Conservation (phyloP, 352 stramenopile genomes). For the Pythium periplocum region DNA sequence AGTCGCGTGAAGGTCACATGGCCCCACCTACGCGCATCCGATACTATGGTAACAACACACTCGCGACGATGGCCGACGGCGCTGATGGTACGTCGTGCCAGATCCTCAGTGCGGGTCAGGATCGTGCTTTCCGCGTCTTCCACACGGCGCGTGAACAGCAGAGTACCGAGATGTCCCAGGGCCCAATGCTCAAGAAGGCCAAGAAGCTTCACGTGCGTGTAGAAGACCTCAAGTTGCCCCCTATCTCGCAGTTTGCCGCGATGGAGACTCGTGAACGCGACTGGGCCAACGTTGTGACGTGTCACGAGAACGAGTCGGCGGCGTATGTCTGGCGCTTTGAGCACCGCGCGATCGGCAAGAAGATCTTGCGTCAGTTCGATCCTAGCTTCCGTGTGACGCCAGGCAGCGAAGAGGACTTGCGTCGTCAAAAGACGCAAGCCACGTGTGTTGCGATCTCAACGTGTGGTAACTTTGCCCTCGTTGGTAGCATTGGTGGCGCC, state of each 20-base stretch:
- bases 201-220: constrained; percentile 81
- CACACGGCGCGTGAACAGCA: constrained; percentile 89
- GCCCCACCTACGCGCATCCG: constrained; percentile 81
- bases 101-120: constrained; percentile 87
- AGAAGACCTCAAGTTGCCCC: constrained; percentile 89
- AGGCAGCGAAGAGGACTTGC: constrained; percentile 53
- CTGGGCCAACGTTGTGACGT: constrained; percentile 94
- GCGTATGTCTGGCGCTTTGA: constrained; percentile 95
- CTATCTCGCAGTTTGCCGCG: constrained; percentile 88
- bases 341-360: constrained; percentile 89
- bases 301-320: constrained; percentile 89
- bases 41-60: constrained; percentile 90
- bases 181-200: constrained; percentile 88
- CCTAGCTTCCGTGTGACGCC: constrained; percentile 52
- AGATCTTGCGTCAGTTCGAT: constrained; percentile 89
- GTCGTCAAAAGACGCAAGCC: constrained; percentile 59
- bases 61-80: constrained; percentile 78
- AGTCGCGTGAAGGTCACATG: constrained; percentile 82
- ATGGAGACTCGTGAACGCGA: constrained; percentile 86
- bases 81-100: constrained; percentile 83
- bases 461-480: constrained; percentile 94
- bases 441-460: constrained; percentile 73
- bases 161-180: constrained; percentile 88
- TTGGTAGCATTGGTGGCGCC: constrained; percentile 88
- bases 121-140: constrained; percentile 89